Evolutionary conservation across 352 stramenopile species (phyloP).

Genomic region (Phytophthora vignae): DNA sequence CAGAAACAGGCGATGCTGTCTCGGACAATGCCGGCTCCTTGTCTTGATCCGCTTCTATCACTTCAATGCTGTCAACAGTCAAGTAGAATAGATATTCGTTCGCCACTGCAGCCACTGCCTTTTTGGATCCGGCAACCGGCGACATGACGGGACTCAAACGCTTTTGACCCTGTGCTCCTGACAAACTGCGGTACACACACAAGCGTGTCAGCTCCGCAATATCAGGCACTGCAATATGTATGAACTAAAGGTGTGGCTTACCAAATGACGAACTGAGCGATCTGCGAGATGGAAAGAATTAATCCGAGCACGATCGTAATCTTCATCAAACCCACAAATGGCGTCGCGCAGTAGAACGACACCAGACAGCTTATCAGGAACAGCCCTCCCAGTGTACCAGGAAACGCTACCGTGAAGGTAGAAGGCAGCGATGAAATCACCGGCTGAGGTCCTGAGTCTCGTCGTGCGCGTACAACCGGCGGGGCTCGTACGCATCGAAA

Average conservation of each 20-base stretch:
- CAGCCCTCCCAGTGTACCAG: slow-evolving; percentile 66
- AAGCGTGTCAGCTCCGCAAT: slow-evolving; percentile 11
- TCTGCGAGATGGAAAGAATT: slow-evolving; percentile 80
- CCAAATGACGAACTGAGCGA: slow-evolving; percentile 70
- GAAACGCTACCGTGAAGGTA: slow-evolving; percentile 73
- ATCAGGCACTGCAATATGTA: not conserved
- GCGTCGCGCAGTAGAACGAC: slow-evolving; percentile 73
- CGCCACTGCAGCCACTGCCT: slow-evolving; percentile 29
- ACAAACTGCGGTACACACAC: slow-evolving; percentile 37
- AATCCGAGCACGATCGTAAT: slow-evolving; percentile 87
- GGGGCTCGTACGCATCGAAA: slow-evolving; percentile 57
- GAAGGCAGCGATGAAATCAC: slow-evolving; percentile 55
- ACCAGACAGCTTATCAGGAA: slow-evolving; percentile 83
- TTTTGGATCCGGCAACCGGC: slow-evolving; percentile 22
- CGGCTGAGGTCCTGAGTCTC: slow-evolving; percentile 51
- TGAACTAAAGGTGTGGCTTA: slow-evolving; percentile 23
- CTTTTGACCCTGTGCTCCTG: slow-evolving; percentile 34
- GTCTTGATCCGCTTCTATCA: slow-evolving; percentile 71
- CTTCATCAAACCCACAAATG: slow-evolving; percentile 88
- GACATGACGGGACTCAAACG: slow-evolving; percentile 28
- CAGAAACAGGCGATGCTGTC: slow-evolving; percentile 35
- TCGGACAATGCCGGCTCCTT: slow-evolving; percentile 32
- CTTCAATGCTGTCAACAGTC: slow-evolving; percentile 69
- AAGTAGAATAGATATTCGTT: slow-evolving; percentile 58
- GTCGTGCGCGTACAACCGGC: slow-evolving; percentile 45